Evolutionary conservation across 805 yeast genomes (phyloP).

Genomic region (Kodamaea neixiangensis): DNA sequence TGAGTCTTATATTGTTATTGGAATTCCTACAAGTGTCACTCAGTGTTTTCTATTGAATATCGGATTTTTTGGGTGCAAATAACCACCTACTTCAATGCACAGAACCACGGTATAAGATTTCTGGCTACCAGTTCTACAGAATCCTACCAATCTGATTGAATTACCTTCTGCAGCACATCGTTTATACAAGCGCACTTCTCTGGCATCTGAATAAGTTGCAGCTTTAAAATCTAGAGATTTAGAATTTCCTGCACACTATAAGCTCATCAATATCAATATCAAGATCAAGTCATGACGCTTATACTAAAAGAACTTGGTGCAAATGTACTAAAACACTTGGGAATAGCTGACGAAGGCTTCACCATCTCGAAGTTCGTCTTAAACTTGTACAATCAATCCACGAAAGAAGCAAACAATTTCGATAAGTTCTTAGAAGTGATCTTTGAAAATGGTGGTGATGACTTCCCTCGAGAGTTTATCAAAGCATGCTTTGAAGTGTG

Average conservation of each 20-base stretch:
- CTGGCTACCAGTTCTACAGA: too few relatives aligned
- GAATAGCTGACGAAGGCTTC: constrained; percentile 23
- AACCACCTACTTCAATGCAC: too few relatives aligned
- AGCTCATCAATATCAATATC: not conserved
- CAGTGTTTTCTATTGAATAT: too few relatives aligned
- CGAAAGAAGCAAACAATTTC: constrained; percentile 5
- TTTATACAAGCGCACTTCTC: too few relatives aligned
- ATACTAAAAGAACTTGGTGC: constrained; percentile 2
- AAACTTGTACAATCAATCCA: constrained; percentile 23
- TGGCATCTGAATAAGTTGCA: too few relatives aligned
- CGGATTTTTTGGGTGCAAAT: too few relatives aligned
- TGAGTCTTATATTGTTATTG: too few relatives aligned
- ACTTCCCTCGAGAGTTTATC: constrained; percentile 37
- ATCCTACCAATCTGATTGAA: too few relatives aligned
- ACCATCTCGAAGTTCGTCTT: constrained; percentile 31
- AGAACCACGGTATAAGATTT: too few relatives aligned
- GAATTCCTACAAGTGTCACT: too few relatives aligned
- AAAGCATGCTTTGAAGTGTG: constrained; percentile 21
- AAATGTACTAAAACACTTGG: constrained; percentile 18
- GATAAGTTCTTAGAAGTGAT: constrained; percentile 19
- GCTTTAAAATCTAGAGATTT: too few relatives aligned
- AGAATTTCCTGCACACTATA: constrained; percentile 2
- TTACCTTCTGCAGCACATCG: too few relatives aligned
- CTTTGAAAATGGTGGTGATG: constrained; percentile 42
- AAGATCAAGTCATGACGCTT: not conserved